phyloP scores from a whole-genome alignment of 495 filamentous ascomycete genomes.

The Xylaria grammica region DNA sequence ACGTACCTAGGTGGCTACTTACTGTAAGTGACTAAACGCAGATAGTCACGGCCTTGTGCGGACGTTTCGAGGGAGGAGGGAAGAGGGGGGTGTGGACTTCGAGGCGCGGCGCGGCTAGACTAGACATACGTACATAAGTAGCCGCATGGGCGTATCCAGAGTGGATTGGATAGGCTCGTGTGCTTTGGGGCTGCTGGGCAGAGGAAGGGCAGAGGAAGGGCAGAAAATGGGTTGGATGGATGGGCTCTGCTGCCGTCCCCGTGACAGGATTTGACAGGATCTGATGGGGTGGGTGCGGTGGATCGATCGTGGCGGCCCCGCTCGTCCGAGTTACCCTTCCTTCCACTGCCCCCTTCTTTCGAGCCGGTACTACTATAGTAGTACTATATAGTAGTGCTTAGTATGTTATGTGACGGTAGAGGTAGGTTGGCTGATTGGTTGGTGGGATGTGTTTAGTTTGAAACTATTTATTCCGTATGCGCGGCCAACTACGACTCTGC shows the following conservation, averaged over 20 bases:
- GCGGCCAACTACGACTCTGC: no score
- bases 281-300: neutral
- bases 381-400: no score
- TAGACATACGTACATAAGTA: constrained; percentile 10
- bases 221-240: neutral
- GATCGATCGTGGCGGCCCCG: constrained; percentile 21
- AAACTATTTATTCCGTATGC: no score
- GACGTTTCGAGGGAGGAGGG: neutral
- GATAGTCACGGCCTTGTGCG: no score
- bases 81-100: neutral
- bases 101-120: no score
- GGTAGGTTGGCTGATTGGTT: neutral
- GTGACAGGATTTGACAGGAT: neutral
- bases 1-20: no score
- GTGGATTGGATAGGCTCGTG: constrained; percentile 15
- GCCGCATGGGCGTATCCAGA: constrained; percentile 17
- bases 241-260: neutral
- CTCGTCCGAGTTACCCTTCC: constrained; percentile 5
- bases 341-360: neutral
- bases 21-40: no score
- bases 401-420: no score
- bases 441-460: no score
- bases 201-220: neutral
- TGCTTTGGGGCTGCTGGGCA: constrained; percentile 2
- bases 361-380: no score